Evolutionary conservation across 345 rosid genomes (phyloP), one percentile per base, ranked within the genome.

Genomic region (Cochlearia excelsa): DNA sequence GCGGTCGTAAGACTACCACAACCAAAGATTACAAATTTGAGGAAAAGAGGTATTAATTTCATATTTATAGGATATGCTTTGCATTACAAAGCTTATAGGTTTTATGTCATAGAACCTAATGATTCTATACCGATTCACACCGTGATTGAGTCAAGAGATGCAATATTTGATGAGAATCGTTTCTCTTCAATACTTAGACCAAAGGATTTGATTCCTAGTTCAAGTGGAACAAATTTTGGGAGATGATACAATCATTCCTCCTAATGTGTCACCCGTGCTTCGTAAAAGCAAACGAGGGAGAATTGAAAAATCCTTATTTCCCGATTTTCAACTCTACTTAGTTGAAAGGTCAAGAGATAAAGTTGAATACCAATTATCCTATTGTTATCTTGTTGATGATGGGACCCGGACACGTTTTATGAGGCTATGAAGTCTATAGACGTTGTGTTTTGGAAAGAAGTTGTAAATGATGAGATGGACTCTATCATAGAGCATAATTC

Each of bases 281-380:
- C 43, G 58, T 51, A 51, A 7, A 1, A 62, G 41, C 7, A 63
- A 42, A 11, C 35, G 35, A 63, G 29, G 59, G 0, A 51, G 34
- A 0, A 51, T 51, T 6, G 26, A 51, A 3, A 31, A 43, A 42
- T 51, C 51, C 1, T 6, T 30, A 0, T 11, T 33, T 26, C 11
- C 35, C 0, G 43, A 51, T 51, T 62, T 62, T 1, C 51, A 51
- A 41, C 1, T 41, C 26, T 51, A 51, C 2, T 26, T 62, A 26
- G 59, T 63, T 42, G 33, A 63, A 26, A 28, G 41, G 2, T 9
- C 44, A 31, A 63, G 59, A 51, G 43, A 63, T 62, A 42, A 62
- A 33, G 1, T 51, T 51, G 57, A 0, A 0, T 62, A 11, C 0
- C 50, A 50, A 51, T 52, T 40, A 7, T 62, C 42, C 41, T 62